These are phyloP conservation scores for Ogataea chonburiensis DNA, from an alignment of 805 yeast genomes.

Conservation along the genomic window DNA sequence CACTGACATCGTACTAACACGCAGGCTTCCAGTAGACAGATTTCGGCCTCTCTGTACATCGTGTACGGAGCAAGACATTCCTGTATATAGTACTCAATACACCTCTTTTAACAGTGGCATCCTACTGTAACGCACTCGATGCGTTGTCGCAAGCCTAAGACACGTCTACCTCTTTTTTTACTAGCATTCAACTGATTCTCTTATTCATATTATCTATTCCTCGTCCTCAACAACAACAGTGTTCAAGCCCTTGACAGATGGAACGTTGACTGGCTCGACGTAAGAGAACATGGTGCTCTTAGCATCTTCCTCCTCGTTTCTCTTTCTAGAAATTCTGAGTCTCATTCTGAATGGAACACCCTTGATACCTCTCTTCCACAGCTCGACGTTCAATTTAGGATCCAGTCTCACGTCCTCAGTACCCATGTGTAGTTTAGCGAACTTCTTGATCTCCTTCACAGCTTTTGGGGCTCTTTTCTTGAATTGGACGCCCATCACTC, in stretches of 20 bases:
- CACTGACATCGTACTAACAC: slow-evolving; percentile 52
- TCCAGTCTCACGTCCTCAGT: slow-evolving; percentile 98
- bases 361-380: slow-evolving; percentile 99
- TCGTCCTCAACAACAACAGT: slow-evolving; percentile 90
- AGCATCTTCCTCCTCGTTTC: slow-evolving; percentile 99
- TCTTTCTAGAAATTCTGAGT: slow-evolving; percentile 93
- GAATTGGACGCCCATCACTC: slow-evolving; percentile 99
- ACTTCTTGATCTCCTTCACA: slow-evolving; percentile 98
- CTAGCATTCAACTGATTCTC: slow-evolving; percentile 6
- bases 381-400: slow-evolving; percentile 96
- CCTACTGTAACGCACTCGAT: no score
- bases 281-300: slow-evolving; percentile 95
- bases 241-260: slow-evolving; percentile 95
- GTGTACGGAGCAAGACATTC: no score
- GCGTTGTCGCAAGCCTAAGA: no score
- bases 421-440: slow-evolving; percentile 98
- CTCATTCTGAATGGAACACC: slow-evolving; percentile 98
- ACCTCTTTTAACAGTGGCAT: no score
- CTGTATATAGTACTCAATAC: no score
- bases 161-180: no score
- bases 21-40: no score
- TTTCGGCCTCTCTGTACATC: no score
- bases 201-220: slow-evolving; percentile 32
- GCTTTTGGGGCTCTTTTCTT: slow-evolving; percentile 99
- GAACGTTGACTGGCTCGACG: slow-evolving; percentile 96